Base-by-base conservation (phyloP, 208 protist species). In the Trypanosoma platydactyli region DNA sequence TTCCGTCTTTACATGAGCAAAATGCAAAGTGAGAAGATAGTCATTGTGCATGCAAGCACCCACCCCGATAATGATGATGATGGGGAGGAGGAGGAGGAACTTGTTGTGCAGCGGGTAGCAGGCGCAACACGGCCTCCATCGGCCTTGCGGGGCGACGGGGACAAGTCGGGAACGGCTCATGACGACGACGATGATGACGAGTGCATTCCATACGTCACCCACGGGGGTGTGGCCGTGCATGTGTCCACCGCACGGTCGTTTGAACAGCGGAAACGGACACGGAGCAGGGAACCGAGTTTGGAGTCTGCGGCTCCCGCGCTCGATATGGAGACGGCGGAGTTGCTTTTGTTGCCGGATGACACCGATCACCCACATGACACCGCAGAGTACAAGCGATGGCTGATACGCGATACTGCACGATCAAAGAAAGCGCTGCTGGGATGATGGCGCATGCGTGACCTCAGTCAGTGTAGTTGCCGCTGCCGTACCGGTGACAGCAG, bases 311-410 rank as follows among this genome's bases (percentile, higher is more conserved):
- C 9, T 6, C 44, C 62, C 12, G 41, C 54, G 0, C 29, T 73
- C 24, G 72, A 83, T 51, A 22, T 18, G 48, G 64, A 71, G 42
- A 20, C 49, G n/a, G 22, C 45, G 64, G 18, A 56, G 30, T 11
- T 9, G 3, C 33, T 38, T 9, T 9, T n/a, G 16, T 16, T 86
- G 15, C 81, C 85, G 12, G 81, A 88, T 45, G 88, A 94, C 71
- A 85, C 88, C 4, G 88, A 94, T 68, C 54, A 79, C 24, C 66
- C 66, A 3, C 57, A 83, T 0, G 88, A 94, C 62, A 59, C 52
- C 41, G 68, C 65, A 20, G 84, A 83, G 67, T 91, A 77, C 54
- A 29, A 51, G 22, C 72, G 64, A 6, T 94, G 88, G 88, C 67
- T 73, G 38, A 56, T 15, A 35, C 71, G 88, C 4, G 73, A 81